Evolutionary conservation across 345 rosid genomes (phyloP).

Genomic region (Euclidium syriacum): DNA sequence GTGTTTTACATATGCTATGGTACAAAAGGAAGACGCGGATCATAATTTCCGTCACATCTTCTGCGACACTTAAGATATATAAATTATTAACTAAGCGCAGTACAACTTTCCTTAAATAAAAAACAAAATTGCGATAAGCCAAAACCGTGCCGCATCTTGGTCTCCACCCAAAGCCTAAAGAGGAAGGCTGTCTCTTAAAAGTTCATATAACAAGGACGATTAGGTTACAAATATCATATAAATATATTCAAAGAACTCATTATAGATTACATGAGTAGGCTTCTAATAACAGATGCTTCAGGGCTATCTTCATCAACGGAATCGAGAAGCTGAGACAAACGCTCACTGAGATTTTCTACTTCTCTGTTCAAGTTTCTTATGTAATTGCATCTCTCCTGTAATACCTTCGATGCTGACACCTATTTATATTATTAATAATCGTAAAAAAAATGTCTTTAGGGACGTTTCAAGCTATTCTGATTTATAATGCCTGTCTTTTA

Average conservation of each 20-base stretch:
- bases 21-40: no score
- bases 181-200: conserved; percentile 1
- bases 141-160: no score
- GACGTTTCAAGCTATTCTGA: no score
- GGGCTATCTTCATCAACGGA: conserved; percentile 77
- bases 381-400: conserved; percentile 93
- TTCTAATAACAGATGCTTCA: conserved; percentile 87
- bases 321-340: conserved; percentile 76
- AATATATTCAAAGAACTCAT: background rate
- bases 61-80: no score
- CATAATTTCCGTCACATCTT: no score
- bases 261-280: conserved; percentile 53
- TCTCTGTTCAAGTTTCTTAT: conserved; percentile 76
- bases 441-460: no score
- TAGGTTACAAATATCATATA: conserved; percentile 6
- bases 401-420: conserved; percentile 86
- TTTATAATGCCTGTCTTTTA: no score
- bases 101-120: background rate
- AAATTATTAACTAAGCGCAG: background rate
- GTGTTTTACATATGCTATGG: no score
- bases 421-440: no score
- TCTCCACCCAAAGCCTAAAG: conserved; percentile 2
- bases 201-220: background rate
- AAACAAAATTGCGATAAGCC: no score
- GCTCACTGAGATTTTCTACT: conserved; percentile 80